Evolutionary conservation across 352 stramenopile species (phyloP).

Genomic region (Phytophthora nicotianae): DNA sequence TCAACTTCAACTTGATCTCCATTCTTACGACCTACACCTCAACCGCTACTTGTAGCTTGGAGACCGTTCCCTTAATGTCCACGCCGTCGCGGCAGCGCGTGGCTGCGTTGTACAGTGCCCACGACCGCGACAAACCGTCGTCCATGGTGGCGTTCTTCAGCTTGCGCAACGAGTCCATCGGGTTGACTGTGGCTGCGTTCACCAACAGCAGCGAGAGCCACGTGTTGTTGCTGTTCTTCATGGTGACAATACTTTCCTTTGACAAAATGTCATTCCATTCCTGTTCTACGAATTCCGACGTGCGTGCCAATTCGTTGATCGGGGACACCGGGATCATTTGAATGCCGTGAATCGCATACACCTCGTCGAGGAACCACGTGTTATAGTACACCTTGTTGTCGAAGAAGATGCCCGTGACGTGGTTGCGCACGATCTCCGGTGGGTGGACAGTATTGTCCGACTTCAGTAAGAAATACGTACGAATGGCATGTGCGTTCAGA

Average conservation of each 20-base stretch:
- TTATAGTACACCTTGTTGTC: constrained; percentile 81
- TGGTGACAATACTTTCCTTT: constrained; percentile 60
- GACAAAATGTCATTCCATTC: constrained; percentile 77
- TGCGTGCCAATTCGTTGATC: constrained; percentile 72
- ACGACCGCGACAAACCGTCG: constrained; percentile 62
- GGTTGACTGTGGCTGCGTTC: constrained; percentile 69
- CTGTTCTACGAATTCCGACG: constrained; percentile 59
- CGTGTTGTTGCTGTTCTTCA: constrained; percentile 45
- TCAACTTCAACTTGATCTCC: too few species aligned
- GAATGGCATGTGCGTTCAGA: constrained; percentile 59
- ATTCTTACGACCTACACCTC: constrained; percentile 16
- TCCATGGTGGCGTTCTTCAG: constrained; percentile 61
- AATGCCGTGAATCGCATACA: constrained; percentile 76
- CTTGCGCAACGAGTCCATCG: constrained; percentile 48
- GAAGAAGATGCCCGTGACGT: constrained; percentile 77
- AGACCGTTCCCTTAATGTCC: constrained; percentile 1
- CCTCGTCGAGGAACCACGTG: constrained; percentile 71
- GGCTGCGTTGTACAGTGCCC: constrained; percentile 71
- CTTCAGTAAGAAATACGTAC: constrained; percentile 78
- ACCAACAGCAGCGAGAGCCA: constrained; percentile 75
- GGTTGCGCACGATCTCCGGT: constrained; percentile 62
- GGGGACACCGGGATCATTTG: constrained; percentile 80
- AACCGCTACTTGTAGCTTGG: constrained; percentile 15
- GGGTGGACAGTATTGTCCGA: constrained; percentile 67
- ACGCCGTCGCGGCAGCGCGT: constrained; percentile 33